Evolutionary conservation across 2,329 filamentous ascomycete species (phyloP), one percentile per base, ranked within the genome.

Genomic region (Lasiodiplodia sp.): DNA sequence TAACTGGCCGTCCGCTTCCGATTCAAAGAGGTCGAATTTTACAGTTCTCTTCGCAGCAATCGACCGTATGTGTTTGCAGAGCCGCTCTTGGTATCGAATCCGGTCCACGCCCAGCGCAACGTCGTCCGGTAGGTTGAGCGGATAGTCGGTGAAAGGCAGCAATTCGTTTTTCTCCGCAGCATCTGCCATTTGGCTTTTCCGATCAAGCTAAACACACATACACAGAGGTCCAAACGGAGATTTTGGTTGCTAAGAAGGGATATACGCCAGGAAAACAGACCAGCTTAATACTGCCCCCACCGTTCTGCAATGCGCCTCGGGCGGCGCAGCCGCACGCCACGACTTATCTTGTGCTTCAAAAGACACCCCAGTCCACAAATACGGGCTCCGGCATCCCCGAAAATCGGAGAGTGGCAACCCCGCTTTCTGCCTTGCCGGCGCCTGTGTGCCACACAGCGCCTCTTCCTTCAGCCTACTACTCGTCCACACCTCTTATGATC

Each of bases 371-470:
- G 38, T 60, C 57, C 37, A 49, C n/a, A 16, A 8, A 47, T 31
- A 47, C 12, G 38, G 18, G 37, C 56, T 23, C 21, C 25, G 55
- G n/a, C 21, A 44, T 47, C n/a, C 37, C 14, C 57, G 38, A 60
- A 6, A 16, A 4, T 23, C 57, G 10, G 44, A n/a, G 38, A 31
- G 23, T 28, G 37, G 5, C 21, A 31, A 60, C 57, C 57, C 57
- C 57, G 57, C 57, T 60, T 60, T 60, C 57, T 60, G 57, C 57
- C 57, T 60, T 47, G 57, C 56, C 23, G 57, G 23, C 12, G 7
- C 56, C 7, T 25, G 6, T 28, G 28, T 28, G 28, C 28, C 28
- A 6, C 28, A 28, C 23, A 28, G 28, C 12, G 40, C 23, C 57
- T 60, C 31, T 34, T 34, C 21, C 23, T 21, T 47, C 40, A 25